These are phyloP conservation scores for Colletotrichum echinochloae DNA, from an alignment of 2,329 filamentous ascomycete genomes.

Conservation along the genomic window DNA sequence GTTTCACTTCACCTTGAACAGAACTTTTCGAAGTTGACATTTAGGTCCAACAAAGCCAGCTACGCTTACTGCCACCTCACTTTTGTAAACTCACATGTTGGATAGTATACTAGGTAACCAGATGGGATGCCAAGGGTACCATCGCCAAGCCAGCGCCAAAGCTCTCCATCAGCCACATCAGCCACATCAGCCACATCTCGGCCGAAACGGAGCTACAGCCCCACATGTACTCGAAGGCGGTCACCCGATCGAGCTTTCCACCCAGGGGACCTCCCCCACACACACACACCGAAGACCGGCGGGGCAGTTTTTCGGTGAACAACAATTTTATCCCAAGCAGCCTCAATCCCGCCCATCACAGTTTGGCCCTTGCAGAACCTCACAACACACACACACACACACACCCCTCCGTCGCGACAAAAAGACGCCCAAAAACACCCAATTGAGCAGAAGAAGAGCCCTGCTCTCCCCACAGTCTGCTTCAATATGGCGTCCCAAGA, in stretches of 20 bases:
- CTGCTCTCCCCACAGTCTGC: neutral
- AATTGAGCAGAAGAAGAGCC: constrained; percentile 12
- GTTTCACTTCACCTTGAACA: neutral
- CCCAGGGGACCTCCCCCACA: neutral
- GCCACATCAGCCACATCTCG: neutral
- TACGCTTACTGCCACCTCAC: no score
- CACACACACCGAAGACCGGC: constrained; percentile 33
- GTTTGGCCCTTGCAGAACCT: neutral
- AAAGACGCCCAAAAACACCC: neutral
- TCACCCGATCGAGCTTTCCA: constrained; percentile 22
- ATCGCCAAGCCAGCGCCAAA: neutral
- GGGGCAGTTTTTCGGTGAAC: constrained; percentile 40
- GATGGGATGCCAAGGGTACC: no score
- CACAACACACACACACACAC: neutral
- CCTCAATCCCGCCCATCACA: constrained; percentile 4
- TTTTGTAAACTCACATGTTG: no score
- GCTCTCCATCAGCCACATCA: neutral
- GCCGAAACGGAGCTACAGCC: neutral
- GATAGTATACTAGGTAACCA: no score
- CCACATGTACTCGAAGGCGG: constrained; percentile 8
- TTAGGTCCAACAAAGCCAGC: no score
- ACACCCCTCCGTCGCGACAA: neutral
- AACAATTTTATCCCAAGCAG: constrained; percentile 37
- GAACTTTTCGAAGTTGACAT: neutral
- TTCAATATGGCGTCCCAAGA: constrained; percentile 57